These are phyloP conservation scores for Solidago caesia DNA, from an alignment of 129 eudicot species.

Conservation along the genomic window DNA sequence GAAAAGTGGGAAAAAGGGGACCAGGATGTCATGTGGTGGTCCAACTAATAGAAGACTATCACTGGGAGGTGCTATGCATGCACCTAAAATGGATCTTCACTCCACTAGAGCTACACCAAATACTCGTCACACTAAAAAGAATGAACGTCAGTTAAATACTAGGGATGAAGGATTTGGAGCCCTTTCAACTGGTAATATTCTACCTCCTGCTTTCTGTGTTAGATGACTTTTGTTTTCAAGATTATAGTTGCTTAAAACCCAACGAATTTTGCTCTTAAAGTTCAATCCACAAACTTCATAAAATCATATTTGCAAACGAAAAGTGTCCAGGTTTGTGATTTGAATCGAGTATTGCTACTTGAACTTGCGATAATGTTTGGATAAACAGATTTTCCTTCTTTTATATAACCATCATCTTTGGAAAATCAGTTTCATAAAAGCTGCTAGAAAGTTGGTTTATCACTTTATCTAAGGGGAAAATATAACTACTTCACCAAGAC, in stretches of 20 bases:
- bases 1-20: slow-evolving; percentile 67
- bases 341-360: neutral
- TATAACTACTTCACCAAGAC: no score
- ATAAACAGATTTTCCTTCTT: neutral
- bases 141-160: slow-evolving; percentile 30
- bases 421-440: no score
- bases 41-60: slow-evolving; percentile 71
- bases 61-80: slow-evolving; percentile 76
- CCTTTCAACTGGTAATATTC: slow-evolving; percentile 52
- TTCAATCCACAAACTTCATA: neutral
- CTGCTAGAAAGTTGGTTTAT: no score
- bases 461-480: no score
- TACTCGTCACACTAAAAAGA: slow-evolving; percentile 63
- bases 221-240: neutral
- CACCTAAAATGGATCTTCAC: slow-evolving; percentile 57
- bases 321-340: neutral
- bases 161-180: slow-evolving; percentile 55
- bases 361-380: neutral
- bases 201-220: neutral
- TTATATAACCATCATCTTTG: no score
- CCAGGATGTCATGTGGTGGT: slow-evolving; percentile 75
- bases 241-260: neutral
- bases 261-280: neutral
- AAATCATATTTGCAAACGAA: no score
- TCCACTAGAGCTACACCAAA: slow-evolving; percentile 69